Evolutionary conservation across 768 basidiomycete genomes (phyloP).

Genomic region (Lactarius akahatsu): DNA sequence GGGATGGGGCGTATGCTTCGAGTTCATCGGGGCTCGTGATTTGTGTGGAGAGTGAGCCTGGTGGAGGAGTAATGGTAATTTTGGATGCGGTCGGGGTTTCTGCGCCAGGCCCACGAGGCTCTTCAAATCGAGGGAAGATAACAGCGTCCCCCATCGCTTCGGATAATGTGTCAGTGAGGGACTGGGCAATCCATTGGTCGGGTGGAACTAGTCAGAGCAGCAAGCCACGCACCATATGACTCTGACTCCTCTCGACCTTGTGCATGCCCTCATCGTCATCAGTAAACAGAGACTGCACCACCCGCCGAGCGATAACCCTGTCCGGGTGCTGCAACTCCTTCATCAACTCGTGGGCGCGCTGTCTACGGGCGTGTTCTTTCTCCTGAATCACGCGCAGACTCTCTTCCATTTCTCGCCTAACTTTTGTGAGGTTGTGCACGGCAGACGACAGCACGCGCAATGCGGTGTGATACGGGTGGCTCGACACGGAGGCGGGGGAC

Average conservation of each 20-base stretch:
- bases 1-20: neutral
- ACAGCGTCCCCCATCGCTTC: conserved; percentile 55
- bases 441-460: conserved; percentile 71
- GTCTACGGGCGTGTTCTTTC: conserved; percentile 54
- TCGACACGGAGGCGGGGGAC: conserved; percentile 46
- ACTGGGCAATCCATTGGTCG: conserved; percentile 35
- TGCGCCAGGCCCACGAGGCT: conserved; percentile 28
- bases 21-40: neutral
- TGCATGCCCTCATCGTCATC: conserved; percentile 47
- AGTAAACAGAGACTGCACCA: conserved; percentile 64
- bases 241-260: conserved; percentile 55
- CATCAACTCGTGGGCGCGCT: conserved; percentile 54
- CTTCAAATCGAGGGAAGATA: conserved; percentile 35
- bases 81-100: conserved; percentile 23
- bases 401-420: conserved; percentile 64
- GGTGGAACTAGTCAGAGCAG: neutral
- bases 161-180: conserved; percentile 46
- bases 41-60: neutral
- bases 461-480: conserved; percentile 64
- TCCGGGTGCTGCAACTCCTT: conserved; percentile 60
- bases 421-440: conserved; percentile 55
- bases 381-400: conserved; percentile 51
- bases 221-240: conserved; percentile 50
- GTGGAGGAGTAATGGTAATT: conserved; percentile 23
- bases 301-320: conserved; percentile 62